Evolutionary conservation across 345 rosid species (phyloP).

Genomic region (Corchorus capsularis): DNA sequence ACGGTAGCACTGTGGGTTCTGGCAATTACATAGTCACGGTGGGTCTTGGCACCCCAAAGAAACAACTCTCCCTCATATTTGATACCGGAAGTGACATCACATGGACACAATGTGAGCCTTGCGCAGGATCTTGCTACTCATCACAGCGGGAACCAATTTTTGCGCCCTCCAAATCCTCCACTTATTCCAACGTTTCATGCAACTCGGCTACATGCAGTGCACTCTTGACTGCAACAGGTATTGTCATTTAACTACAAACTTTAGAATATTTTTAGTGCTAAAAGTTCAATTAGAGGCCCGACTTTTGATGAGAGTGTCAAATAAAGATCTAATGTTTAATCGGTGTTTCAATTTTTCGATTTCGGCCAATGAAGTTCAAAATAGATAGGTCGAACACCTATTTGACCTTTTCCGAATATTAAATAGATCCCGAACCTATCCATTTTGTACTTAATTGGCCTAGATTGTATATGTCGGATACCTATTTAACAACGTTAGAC

Average conservation of each 20-base stretch:
- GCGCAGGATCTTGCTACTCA: conserved; percentile 43
- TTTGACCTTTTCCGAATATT: no score
- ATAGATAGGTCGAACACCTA: no score
- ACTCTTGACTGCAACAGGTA: conserved; percentile 35
- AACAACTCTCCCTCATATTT: conserved; percentile 43
- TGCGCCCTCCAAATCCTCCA: conserved; percentile 46
- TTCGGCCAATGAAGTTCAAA: no score
- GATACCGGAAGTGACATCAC: conserved; percentile 71
- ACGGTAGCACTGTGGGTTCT: conserved; percentile 51
- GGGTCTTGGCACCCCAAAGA: conserved; percentile 62
- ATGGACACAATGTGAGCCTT: conserved; percentile 63
- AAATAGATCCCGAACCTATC: no score
- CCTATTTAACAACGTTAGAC: no score
- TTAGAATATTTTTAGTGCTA: no score
- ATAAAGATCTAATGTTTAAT: no score
- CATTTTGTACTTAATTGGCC: no score
- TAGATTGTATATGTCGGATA: no score
- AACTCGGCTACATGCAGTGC: conserved; percentile 40
- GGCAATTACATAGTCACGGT: conserved; percentile 52
- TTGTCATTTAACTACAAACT: background rate
- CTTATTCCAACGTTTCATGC: conserved; percentile 65
- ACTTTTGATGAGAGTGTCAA: no score
- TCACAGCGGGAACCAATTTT: conserved; percentile 49
- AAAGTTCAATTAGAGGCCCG: no score
- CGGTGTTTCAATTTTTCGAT: no score